Evolutionary conservation across 1,284 basidiomycete genomes (phyloP), one percentile per base, ranked within the genome.

Genomic region (Cutaneotrichosporon cutaneum): DNA sequence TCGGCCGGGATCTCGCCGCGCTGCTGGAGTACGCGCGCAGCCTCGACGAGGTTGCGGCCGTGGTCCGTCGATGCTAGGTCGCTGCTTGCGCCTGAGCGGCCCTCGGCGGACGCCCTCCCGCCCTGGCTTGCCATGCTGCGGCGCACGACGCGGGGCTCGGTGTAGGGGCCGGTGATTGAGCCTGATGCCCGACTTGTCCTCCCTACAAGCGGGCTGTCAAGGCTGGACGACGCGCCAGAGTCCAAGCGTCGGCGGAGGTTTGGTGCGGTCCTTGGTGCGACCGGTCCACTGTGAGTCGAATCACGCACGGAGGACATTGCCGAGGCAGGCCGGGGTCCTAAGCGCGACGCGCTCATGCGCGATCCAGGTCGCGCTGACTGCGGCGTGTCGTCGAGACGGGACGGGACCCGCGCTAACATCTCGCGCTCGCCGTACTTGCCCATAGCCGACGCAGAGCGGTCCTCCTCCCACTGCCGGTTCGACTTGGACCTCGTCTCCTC

Each of bases 11-110:
- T 56, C 54, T 72, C 71, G 13, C 44, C 56, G 3, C 61, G 53
- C 5, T 51, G 54, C 33, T 74, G 73, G 18, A 76, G 60, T 11
- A 70, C 60, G 8, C 69, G 67, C 53, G 67, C 72, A 9, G 76
- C 74, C 52, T 77, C 75, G 42, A 75, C 70, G 2, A 78, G 66
- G 33, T 75, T 66, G 52, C 72, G 67, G 4, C 74, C 73, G 61
- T 77, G 76, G 51, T 78, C 76, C 1, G 72, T 71, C 14, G 63
- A 58, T 13, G 65, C 47, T 16, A 30, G 42, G 56, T 55, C 45
- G 42, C 54, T 51, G 24, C 54, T 60, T 45, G 58, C 50, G 11
- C 57, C 57, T 1, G 45, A 48, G 1, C 52, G 52, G 0, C 30
- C 52, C 21, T 35, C 35, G 6, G 35, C 21, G 3, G 59, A 62